These are phyloP conservation scores for Lyophyllum decastes DNA, from an alignment of 768 basidiomycete species.

Conservation along the genomic window DNA sequence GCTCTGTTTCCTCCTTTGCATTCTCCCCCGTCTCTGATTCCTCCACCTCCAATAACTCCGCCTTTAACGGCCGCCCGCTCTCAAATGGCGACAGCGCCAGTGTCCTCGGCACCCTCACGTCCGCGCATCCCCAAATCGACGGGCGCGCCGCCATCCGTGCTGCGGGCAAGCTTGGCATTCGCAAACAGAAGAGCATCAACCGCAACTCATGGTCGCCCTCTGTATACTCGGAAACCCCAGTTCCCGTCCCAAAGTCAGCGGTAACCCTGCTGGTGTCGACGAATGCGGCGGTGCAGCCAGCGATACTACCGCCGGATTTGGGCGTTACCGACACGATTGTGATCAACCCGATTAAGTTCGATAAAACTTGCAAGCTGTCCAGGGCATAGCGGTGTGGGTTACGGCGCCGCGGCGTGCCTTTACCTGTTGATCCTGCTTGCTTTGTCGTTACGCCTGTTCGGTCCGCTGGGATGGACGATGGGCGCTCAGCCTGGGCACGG, in stretches of 20 bases:
- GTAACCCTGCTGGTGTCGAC: slow-evolving; percentile 11
- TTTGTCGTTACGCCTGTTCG: background rate
- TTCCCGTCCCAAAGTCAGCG: background rate
- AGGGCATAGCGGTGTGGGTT: background rate
- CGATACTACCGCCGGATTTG: slow-evolving; percentile 1
- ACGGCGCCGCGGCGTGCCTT: background rate
- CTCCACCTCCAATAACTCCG: slow-evolving; percentile 11
- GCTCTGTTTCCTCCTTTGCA: slow-evolving; percentile 27
- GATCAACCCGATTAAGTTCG: slow-evolving; percentile 16
- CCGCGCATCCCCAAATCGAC: slow-evolving; percentile 12
- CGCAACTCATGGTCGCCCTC: slow-evolving; percentile 52
- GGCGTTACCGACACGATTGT: slow-evolving; percentile 9
- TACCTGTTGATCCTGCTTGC: background rate
- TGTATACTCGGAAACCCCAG: slow-evolving; percentile 6
- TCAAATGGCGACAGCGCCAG: slow-evolving; percentile 22
- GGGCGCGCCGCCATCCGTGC: slow-evolving; percentile 50
- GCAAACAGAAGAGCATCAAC: slow-evolving; percentile 47
- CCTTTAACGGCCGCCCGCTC: slow-evolving; percentile 8
- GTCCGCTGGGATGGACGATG: background rate
- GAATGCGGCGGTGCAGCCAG: background rate
- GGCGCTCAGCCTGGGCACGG: background rate
- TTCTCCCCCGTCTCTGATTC: slow-evolving; percentile 31
- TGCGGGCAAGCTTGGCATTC: slow-evolving; percentile 50
- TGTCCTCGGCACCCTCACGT: slow-evolving; percentile 17
- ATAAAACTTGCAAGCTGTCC: slow-evolving; percentile 4